These are phyloP conservation scores for Camptophora hylomeconis DNA, from an alignment of 2,329 filamentous ascomycete species.

Conservation along the genomic window DNA sequence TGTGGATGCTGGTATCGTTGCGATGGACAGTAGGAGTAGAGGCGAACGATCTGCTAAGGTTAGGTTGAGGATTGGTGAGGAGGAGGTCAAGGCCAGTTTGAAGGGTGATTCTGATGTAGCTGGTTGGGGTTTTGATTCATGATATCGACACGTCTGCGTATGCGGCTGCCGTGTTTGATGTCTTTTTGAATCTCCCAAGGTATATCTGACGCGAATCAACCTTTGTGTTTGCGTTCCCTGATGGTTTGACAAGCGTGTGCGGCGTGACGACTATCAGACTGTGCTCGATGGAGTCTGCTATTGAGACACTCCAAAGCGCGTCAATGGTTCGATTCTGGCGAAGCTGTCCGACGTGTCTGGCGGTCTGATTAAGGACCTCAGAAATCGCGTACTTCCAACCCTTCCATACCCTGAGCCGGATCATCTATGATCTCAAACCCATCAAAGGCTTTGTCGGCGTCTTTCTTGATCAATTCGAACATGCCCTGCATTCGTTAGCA, in stretches of 20 bases:
- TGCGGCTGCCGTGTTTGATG: no score
- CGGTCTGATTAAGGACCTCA: no score
- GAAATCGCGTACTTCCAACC: slow-evolving; percentile 6
- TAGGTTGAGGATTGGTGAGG: slow-evolving; percentile 71
- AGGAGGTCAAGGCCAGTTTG: slow-evolving; percentile 80
- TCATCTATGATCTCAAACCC: slow-evolving; percentile 54
- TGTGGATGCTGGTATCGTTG: slow-evolving; percentile 75
- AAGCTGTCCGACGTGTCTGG: no score
- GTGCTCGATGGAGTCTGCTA: no score
- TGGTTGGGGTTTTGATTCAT: slow-evolving; percentile 50
- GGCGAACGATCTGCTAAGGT: slow-evolving; percentile 82
- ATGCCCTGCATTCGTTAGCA: slow-evolving; percentile 55
- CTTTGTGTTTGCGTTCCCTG: no score
- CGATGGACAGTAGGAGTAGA: slow-evolving; percentile 60
- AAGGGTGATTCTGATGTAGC: slow-evolving; percentile 79
- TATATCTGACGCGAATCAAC: no score
- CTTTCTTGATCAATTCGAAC: slow-evolving; percentile 83
- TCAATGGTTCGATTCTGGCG: no score
- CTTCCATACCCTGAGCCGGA: slow-evolving; percentile 6
- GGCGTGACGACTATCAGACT: no score
- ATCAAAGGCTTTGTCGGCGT: slow-evolving; percentile 82
- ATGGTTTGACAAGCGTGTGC: no score
- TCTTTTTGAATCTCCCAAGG: no score
- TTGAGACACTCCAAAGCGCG: no score
- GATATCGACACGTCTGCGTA: no score